A percentile compares a stretch with the other conserved stretches of the same genome.
These are phyloP conservation scores for Rosa multiflora DNA, from an alignment of 306 rosid species.

Conservation along the genomic window DNA sequence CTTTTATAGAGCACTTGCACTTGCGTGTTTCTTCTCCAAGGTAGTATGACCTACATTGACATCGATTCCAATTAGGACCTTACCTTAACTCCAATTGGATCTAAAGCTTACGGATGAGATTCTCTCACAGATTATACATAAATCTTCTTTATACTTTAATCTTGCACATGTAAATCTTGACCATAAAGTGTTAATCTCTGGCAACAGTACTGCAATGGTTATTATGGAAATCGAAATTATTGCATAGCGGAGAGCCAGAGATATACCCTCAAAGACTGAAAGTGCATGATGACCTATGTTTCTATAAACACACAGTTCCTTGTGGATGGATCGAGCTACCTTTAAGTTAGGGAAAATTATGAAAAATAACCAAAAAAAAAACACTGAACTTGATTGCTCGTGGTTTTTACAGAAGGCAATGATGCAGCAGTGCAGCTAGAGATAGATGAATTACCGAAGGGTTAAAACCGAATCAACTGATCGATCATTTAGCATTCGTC, in stretches of 20 bases:
- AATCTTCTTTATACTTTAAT: background rate
- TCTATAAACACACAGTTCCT: constrained; percentile 6
- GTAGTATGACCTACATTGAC: background rate
- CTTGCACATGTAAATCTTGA: background rate
- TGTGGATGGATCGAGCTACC: background rate
- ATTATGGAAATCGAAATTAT: constrained; percentile 1
- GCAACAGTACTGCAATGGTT: background rate
- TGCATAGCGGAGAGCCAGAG: background rate
- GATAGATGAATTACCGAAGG: background rate
- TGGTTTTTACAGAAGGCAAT: constrained; percentile 11
- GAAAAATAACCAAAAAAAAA: no score
- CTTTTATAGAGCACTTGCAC: constrained; percentile 8
- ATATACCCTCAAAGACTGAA: background rate
- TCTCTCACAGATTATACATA: background rate
- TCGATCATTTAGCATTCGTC: background rate
- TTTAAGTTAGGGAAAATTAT: background rate
- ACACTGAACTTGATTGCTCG: background rate
- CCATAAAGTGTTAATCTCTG: background rate
- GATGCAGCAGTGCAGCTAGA: background rate
- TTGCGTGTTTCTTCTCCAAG: constrained; percentile 9
- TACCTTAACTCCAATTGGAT: background rate
- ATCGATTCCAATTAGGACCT: background rate
- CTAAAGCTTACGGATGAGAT: background rate
- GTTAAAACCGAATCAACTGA: background rate
- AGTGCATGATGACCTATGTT: constrained; percentile 8